Evolutionary conservation across 192 early-diverging fungal genomes (phyloP).

Genomic region (Backusella mclennaniae): DNA sequence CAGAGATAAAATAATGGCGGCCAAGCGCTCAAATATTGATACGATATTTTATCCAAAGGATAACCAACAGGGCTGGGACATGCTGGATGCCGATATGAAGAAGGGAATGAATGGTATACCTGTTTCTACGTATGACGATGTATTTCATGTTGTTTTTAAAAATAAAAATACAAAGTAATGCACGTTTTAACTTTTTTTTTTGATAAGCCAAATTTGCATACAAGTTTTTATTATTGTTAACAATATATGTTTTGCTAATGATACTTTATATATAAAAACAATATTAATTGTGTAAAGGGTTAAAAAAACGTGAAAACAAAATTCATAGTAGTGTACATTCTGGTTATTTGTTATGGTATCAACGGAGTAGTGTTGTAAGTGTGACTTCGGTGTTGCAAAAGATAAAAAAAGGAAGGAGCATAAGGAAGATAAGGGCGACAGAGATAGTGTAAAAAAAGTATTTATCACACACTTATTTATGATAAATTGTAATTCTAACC

Average conservation of each 20-base stretch:
- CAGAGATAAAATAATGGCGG: slow-evolving; percentile 96
- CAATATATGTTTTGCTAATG: background rate
- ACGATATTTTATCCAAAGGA: slow-evolving; percentile 85
- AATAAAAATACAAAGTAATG: slow-evolving; percentile 26
- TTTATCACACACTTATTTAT: background rate
- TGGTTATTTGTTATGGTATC: background rate
- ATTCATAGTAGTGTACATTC: background rate
- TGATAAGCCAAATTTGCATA: background rate
- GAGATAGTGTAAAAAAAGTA: background rate
- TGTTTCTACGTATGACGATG: slow-evolving; percentile 78
- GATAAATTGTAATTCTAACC: background rate
- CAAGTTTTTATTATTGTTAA: background rate
- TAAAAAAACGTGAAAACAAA: background rate
- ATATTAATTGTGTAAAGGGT: background rate
- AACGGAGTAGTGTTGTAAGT: background rate
- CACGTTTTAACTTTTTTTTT: background rate
- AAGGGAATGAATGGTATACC: slow-evolving; percentile 82
- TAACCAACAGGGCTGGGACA: slow-evolving; percentile 93
- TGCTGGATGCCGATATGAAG: slow-evolving; percentile 86
- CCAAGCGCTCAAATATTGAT: slow-evolving; percentile 88
- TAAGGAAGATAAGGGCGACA: background rate
- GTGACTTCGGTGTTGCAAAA: background rate
- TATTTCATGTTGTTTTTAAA: slow-evolving; percentile 54
- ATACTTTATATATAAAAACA: background rate
- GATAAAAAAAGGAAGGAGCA: background rate